Base-by-base conservation (phyloP, 2,329 filamentous ascomycete species). In the Madurella mycetomatis region DNA sequence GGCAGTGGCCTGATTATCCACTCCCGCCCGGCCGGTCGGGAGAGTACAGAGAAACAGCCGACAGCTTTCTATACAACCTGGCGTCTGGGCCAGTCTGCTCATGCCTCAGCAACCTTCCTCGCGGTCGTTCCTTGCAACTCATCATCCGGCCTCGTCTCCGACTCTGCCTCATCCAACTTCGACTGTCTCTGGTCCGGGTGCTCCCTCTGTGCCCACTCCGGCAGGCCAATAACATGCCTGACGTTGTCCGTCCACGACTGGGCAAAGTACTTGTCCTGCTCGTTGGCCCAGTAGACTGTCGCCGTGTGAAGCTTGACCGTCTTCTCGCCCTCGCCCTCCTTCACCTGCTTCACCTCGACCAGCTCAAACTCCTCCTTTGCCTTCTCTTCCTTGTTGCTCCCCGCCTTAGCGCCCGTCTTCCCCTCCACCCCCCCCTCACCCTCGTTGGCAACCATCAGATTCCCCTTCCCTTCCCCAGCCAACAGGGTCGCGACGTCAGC, bases 401-500 rank as follows among this genome's bases (percentile, higher is more conserved):
- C 48, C 18, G n/a, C 51, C 8, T 12, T 42, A 37, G 39, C 31
- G 8, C 50, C 17, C 44, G 15, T 13, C 34, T 46, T 39, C 7
- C 34, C 43, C 8, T 43, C 34, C 9, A 17, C 41, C n/a, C 40
- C 39, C 18, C 11, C 11, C 18, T 47, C 32, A 34, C 17, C 19
- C 15, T 43, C 41, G 13, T 17, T 11, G 18, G 51, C 49, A 62
- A 67, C 66, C 54, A 83, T 71, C 64, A 69, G 73, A 67, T 79
- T 83, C 34, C 80, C 79, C 57, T 73, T 71, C 39, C 80, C 80
- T 9, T 66, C 59, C 4, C 81, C 81, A 8, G 69, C 70, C 50
- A 85, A 73, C 18, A 83, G 78, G 18, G 76, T 78, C 0, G 84
- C 83, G 59, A 87, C 75, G 67, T 87, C 84, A 52, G 84, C 84